Evolutionary conservation across 257 asterid species (phyloP).

Genomic region (Solanum microdontum): DNA sequence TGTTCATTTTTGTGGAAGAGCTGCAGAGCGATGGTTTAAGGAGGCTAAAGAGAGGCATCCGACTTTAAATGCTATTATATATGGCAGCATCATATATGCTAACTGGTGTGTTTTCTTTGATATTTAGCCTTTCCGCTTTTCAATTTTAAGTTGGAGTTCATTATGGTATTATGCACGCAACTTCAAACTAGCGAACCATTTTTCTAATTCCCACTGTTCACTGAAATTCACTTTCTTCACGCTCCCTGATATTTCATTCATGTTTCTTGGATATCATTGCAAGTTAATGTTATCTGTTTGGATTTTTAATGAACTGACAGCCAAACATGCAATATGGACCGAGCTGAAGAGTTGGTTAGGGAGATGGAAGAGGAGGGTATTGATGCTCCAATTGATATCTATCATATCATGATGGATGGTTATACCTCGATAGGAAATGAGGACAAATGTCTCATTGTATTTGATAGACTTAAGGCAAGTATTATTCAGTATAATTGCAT

Average conservation of each 20-base stretch:
- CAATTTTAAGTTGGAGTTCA: not conserved
- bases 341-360: constrained; percentile 87
- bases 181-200: not conserved
- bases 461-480: constrained; percentile 71
- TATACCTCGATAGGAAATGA: constrained; percentile 66
- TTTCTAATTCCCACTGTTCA: not conserved
- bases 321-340: constrained; percentile 53
- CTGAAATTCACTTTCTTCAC: not conserved
- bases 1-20: constrained; percentile 46
- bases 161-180: not conserved
- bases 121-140: not conserved
- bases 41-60: constrained; percentile 70
- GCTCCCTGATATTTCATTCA: not conserved
- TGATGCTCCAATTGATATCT: constrained; percentile 85
- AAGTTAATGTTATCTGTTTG: constrained; percentile 6
- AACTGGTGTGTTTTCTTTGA: constrained; percentile 44
- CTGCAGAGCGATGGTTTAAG: constrained; percentile 92
- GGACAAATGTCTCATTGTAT: constrained; percentile 73
- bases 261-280: not conserved
- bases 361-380: constrained; percentile 97
- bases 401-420: constrained; percentile 99
- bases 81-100: constrained; percentile 85
- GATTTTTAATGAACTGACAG: constrained; percentile 30
- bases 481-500: not conserved
- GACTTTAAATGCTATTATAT: constrained; percentile 65